These are phyloP conservation scores for Seiridium cupressi DNA, from an alignment of 2,329 filamentous ascomycete genomes.

Conservation along the genomic window DNA sequence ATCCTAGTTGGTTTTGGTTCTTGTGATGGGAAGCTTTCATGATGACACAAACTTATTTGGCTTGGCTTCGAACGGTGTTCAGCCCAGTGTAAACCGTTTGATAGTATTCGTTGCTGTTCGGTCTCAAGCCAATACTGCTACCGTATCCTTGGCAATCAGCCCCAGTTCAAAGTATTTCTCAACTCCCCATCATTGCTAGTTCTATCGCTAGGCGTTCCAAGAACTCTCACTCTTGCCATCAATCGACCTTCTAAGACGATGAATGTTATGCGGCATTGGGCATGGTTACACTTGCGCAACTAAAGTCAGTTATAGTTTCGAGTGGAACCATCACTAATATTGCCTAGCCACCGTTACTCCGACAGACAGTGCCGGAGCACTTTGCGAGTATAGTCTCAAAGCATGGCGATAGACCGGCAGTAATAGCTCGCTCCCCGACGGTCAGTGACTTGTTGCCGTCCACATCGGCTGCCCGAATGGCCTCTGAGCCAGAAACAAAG, in stretches of 20 bases:
- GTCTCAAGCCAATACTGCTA: background rate
- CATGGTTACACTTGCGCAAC: too few species aligned
- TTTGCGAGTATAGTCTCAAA: conserved; percentile 64
- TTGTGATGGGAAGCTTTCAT: too few species aligned
- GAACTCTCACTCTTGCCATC: too few species aligned
- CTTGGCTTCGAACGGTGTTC: too few species aligned
- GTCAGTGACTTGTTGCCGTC: conserved; percentile 17
- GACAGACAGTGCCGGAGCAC: conserved; percentile 69
- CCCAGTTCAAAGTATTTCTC: background rate
- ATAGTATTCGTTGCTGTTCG: background rate
- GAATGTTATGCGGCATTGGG: too few species aligned
- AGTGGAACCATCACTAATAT: background rate
- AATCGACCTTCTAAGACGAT: too few species aligned
- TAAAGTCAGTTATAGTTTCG: too few species aligned
- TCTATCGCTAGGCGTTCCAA: too few species aligned
- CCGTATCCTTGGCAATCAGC: too few species aligned
- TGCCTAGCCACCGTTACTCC: conserved; percentile 61
- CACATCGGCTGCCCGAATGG: conserved; percentile 38
- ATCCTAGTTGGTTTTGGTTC: too few species aligned
- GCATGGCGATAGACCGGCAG: conserved; percentile 62
- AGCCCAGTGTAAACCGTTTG: too few species aligned
- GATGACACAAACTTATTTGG: too few species aligned
- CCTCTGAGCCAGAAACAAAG: conserved; percentile 58
- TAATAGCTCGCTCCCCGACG: conserved; percentile 48
- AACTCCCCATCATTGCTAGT: background rate